Evolutionary conservation across 305 asterid species (phyloP), one percentile per base, ranked within the genome.

Genomic region (Rubia peregrina): DNA sequence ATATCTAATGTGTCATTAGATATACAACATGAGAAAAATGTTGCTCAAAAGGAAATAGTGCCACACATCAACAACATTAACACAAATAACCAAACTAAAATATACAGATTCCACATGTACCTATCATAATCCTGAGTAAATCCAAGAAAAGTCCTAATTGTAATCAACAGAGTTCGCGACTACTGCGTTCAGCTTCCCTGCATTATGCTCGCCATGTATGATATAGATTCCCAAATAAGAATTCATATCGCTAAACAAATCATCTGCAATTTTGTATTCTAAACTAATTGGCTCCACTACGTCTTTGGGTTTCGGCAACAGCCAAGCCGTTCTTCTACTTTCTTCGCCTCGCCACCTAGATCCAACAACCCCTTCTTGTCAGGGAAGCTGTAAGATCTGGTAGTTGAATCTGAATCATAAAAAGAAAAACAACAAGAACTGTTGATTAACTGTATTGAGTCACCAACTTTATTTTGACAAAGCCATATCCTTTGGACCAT

Each of bases 401-500:
- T 61, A 2, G 72, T 66, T 0, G 76, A 44, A 9, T 75, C 77
- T 14, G 82, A 71, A 57, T 88, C 90, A 72, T 77, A 86, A 75
- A 90, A 89, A 9, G 95, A n/a, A n/a, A n/a, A n/a, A n/a, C n/a
- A n/a, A n/a, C n/a, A n/a, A n/a, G n/a, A n/a, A n/a, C n/a, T n/a
- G n/a, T n/a, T n/a, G n/a, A n/a, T n/a, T n/a, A n/a, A n/a, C n/a
- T n/a, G n/a, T n/a, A n/a, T n/a, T n/a, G n/a, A n/a, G n/a, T n/a
- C n/a, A n/a, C n/a, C n/a, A n/a, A n/a, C n/a, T n/a, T n/a, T n/a
- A n/a, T n/a, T 81, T 94, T 94, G 75, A 94, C 97, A 85, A 94
- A 94, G 8, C 98, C 97, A 73, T 94, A 91, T 36, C 98, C 98
- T 81, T 94, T 91, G 22, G 98, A 82, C 16, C 96, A 88, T 68